A percentile compares a stretch with the other conserved stretches of the same genome.
Evolutionary conservation across 2,329 filamentous ascomycete species (phyloP).

Genomic region (Aspergillus calidoustus): DNA sequence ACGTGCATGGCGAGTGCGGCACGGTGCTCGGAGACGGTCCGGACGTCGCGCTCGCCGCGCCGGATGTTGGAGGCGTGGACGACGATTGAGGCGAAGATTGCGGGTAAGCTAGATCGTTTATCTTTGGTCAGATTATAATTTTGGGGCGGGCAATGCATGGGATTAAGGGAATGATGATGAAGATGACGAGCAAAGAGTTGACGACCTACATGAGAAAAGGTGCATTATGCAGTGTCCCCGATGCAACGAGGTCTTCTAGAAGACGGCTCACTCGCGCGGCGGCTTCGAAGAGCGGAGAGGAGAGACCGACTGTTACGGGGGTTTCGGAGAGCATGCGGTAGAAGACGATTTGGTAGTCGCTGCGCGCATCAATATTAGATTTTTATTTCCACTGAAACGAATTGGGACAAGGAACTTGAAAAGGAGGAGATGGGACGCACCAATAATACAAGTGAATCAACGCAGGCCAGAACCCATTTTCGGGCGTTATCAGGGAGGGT

Average conservation of each 20-base stretch:
- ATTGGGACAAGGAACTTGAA: too few relatives aligned
- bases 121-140: too few relatives aligned
- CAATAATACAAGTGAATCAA: constrained; percentile 1
- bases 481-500: not conserved
- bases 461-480: constrained; percentile 3
- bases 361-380: not conserved
- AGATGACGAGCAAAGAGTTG: not conserved
- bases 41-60: not conserved
- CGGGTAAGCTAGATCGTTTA: not conserved
- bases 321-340: constrained; percentile 8
- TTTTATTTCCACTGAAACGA: not conserved
- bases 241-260: constrained; percentile 3
- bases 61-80: constrained; percentile 5
- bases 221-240: not conserved
- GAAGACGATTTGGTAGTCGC: constrained; percentile 7
- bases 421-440: not conserved
- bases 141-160: not conserved
- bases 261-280: not conserved
- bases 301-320: constrained; percentile 2
- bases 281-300: constrained; percentile 1
- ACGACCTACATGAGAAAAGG: constrained; percentile 2
- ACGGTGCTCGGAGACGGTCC: not conserved
- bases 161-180: not conserved
- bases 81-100: constrained; percentile 5
- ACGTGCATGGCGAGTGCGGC: not conserved